Conservation (phyloP, 768 basidiomycete genomes). For the Tulasnella sp. region DNA sequence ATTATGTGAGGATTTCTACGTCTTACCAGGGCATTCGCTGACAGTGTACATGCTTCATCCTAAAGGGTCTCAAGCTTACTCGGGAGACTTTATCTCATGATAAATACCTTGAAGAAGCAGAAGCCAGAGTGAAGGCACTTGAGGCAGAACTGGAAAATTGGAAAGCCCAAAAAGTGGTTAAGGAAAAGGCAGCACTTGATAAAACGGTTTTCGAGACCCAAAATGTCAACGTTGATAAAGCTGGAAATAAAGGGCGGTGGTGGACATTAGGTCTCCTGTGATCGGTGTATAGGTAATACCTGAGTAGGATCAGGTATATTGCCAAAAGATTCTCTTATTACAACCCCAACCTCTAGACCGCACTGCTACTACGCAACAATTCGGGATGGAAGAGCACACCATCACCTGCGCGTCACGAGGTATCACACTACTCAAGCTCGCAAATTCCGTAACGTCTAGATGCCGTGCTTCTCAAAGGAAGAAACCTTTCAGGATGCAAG, state of each 20-base stretch:
- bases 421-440: no score
- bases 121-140: slow-evolving; percentile 1
- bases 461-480: no score
- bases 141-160: slow-evolving; percentile 6
- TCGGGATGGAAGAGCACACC: no score
- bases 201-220: not conserved
- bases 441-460: no score
- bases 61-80: slow-evolving; percentile 6
- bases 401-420: no score
- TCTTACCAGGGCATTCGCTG: not conserved
- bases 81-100: slow-evolving; percentile 8
- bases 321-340: not conserved
- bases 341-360: not conserved
- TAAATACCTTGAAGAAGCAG: slow-evolving; percentile 8
- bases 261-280: slow-evolving; percentile 10
- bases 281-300: not conserved
- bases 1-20: not conserved
- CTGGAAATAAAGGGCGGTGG: slow-evolving; percentile 2
- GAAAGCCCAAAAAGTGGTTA: not conserved
- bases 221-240: not conserved
- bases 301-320: not conserved
- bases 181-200: not conserved
- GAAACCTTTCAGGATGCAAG: no score
- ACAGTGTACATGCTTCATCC: not conserved
- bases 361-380: not conserved